A percentile compares a stretch with the other conserved stretches of the same genome.
Evolutionary conservation across 2,329 filamentous ascomycete genomes (phyloP).

Genomic region (Aspergillus carbonarius): DNA sequence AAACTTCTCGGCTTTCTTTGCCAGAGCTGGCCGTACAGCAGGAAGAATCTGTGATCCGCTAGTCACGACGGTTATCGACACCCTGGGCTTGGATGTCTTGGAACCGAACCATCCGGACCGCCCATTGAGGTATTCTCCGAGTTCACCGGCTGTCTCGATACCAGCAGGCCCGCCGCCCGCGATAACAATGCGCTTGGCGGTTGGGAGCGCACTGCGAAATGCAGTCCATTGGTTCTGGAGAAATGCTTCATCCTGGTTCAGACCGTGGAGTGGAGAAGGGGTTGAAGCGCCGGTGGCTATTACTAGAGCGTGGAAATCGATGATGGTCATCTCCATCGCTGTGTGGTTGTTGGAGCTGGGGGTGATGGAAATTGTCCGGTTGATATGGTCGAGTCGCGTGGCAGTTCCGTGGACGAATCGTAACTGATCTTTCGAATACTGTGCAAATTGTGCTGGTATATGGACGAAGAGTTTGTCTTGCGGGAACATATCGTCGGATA

Average conservation of each 20-base stretch:
- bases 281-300: conserved; percentile 53
- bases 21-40: conserved; percentile 39
- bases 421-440: conserved; percentile 42
- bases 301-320: conserved; percentile 48
- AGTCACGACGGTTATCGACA: conserved; percentile 49
- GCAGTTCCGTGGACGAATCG: conserved; percentile 47
- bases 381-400: conserved; percentile 9
- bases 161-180: conserved; percentile 32
- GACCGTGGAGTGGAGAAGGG: conserved; percentile 45
- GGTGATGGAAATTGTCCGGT: conserved; percentile 33
- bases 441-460: conserved; percentile 39
- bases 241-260: conserved; percentile 36
- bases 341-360: neutral
- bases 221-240: conserved; percentile 38
- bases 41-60: conserved; percentile 43
- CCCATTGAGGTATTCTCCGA: conserved; percentile 55
- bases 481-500: conserved; percentile 47
- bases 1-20: conserved; percentile 42
- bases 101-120: conserved; percentile 38
- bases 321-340: neutral
- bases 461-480: conserved; percentile 48
- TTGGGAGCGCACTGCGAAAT: conserved; percentile 43
- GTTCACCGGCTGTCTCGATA: conserved; percentile 51
- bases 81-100: conserved; percentile 30
- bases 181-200: conserved; percentile 47